phyloP scores from a whole-genome alignment of 2,329 filamentous ascomycete genomes.

The Neofusicoccum sp. region DNA sequence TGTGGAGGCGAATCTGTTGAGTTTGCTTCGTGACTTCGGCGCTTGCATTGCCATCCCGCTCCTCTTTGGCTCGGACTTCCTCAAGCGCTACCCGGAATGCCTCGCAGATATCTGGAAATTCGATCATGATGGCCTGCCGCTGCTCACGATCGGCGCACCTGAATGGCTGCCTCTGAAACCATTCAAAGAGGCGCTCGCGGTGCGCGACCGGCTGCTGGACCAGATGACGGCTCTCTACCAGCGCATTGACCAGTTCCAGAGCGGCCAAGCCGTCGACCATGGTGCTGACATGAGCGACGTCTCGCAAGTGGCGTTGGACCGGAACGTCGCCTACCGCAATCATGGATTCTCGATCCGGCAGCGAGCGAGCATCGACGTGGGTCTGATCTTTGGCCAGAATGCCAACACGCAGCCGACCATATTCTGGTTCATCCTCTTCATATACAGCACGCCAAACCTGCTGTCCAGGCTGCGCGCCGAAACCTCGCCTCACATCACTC shows the following conservation, averaged over 20 bases:
- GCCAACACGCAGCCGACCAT: conserved; percentile 48
- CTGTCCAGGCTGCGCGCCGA: conserved; percentile 34
- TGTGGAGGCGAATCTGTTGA: conserved; percentile 5
- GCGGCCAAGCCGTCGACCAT: conserved; percentile 33
- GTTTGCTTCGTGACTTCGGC: conserved; percentile 16
- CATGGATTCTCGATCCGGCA: conserved; percentile 26
- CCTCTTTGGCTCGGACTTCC: conserved; percentile 46
- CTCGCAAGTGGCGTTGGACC: conserved; percentile 31
- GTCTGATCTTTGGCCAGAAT: conserved; percentile 55
- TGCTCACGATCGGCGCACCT: conserved; percentile 51
- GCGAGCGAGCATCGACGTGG: conserved; percentile 31
- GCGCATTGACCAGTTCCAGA: conserved; percentile 22
- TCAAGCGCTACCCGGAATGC: conserved; percentile 52
- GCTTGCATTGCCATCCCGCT: conserved; percentile 15
- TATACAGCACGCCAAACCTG: conserved; percentile 25
- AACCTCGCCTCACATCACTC: conserved; percentile 31
- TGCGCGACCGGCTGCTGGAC: conserved; percentile 28
- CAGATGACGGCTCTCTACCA: conserved; percentile 31
- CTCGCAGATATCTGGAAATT: conserved; percentile 54
- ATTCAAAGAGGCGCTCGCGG: conserved; percentile 48
- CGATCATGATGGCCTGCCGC: conserved; percentile 49
- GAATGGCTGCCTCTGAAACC: conserved; percentile 51
- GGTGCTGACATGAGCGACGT: conserved; percentile 33
- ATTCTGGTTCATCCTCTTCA: conserved; percentile 39
- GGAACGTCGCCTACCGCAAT: conserved; percentile 30